Evolutionary conservation across 2,329 filamentous ascomycete genomes (phyloP).

Genomic region (Mariannaea elegans): DNA sequence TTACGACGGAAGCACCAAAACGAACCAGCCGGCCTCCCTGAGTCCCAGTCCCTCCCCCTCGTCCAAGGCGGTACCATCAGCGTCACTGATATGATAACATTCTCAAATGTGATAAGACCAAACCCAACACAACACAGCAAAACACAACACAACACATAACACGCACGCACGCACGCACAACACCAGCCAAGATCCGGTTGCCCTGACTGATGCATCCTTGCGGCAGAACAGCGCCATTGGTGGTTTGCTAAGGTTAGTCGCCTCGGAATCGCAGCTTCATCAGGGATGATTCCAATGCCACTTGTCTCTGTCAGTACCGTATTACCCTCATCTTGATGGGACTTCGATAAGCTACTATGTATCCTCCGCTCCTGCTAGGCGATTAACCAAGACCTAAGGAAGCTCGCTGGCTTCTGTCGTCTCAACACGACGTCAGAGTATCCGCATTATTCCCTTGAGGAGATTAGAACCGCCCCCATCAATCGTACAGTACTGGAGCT

Average conservation of each 20-base stretch:
- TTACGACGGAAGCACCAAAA: constrained; percentile 6
- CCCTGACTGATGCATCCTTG: not conserved
- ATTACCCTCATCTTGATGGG: too few species aligned
- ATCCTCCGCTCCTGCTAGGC: too few species aligned
- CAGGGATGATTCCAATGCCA: too few species aligned
- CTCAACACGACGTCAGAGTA: not conserved
- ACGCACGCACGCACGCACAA: not conserved
- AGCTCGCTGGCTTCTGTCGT: not conserved
- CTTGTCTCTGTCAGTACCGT: not conserved
- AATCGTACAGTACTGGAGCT: too few species aligned
- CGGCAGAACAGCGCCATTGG: not conserved
- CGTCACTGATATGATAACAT: constrained; percentile 25
- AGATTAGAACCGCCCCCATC: too few species aligned
- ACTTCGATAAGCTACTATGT: too few species aligned
- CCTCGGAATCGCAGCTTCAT: not conserved
- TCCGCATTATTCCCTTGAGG: not conserved
- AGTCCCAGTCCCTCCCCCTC: constrained; percentile 6
- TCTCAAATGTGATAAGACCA: constrained; percentile 20
- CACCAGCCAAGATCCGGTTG: constrained; percentile 1
- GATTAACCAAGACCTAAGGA: too few species aligned
- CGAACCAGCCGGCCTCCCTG: constrained; percentile 11
- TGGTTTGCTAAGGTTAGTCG: not conserved
- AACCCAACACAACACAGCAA: constrained; percentile 7
- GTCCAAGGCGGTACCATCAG: constrained; percentile 19
- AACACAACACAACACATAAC: constrained; percentile 1